These are phyloP conservation scores for Sanghuangporus baumii DNA, from an alignment of 1,284 basidiomycete species.

Conservation along the genomic window DNA sequence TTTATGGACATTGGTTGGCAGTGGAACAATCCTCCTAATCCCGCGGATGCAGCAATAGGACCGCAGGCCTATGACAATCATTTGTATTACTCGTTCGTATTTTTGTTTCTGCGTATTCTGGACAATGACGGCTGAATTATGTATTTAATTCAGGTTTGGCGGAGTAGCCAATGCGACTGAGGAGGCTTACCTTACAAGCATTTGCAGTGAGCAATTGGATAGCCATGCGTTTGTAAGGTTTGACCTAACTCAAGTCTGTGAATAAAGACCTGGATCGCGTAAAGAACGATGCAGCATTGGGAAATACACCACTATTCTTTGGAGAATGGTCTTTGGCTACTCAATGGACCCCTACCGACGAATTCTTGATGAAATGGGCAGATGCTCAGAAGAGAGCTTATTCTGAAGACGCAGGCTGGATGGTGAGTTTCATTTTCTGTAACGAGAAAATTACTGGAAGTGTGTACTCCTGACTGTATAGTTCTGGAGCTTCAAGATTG, in stretches of 20 bases:
- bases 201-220: constrained; percentile 52
- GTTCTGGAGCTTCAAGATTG: constrained; percentile 79
- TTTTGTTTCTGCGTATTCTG: neutral
- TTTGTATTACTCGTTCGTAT: constrained; percentile 61
- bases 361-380: constrained; percentile 65
- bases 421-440: constrained; percentile 39
- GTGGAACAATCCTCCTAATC: constrained; percentile 58
- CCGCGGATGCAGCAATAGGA: constrained; percentile 58
- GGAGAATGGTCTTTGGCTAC: constrained; percentile 71
- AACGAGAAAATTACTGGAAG: neutral
- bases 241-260: neutral
- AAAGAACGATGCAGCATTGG: constrained; percentile 39
- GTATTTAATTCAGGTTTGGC: constrained; percentile 42
- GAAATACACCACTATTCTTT: constrained; percentile 44
- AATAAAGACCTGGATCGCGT: constrained; percentile 45
- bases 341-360: constrained; percentile 57
- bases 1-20: constrained; percentile 81
- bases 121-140: neutral
- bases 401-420: constrained; percentile 60
- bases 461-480: constrained; percentile 23
- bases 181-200: constrained; percentile 56
- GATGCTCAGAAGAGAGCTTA: constrained; percentile 73
- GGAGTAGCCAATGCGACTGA: constrained; percentile 63
- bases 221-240: neutral
- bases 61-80: constrained; percentile 76